phyloP scores from a whole-genome alignment of 805 yeast genomes.

The Candida ficus region DNA sequence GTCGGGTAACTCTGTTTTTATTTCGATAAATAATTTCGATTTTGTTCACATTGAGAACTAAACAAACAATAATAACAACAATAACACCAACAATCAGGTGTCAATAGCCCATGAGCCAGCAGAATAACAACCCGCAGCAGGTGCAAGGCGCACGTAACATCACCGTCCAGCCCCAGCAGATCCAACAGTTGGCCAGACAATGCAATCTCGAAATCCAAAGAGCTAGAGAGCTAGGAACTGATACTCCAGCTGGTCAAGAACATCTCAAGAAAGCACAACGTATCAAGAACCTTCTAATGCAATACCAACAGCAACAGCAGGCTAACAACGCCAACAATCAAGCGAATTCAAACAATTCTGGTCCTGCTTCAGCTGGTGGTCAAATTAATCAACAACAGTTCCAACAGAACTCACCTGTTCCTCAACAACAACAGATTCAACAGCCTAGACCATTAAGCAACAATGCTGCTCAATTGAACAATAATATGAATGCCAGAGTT shows the following conservation, averaged over 20 bases:
- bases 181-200: conserved; percentile 52
- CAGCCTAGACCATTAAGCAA: conserved; percentile 17
- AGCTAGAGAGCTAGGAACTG: conserved; percentile 58
- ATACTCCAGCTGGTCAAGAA: conserved; percentile 56
- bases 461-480: conserved; percentile 1
- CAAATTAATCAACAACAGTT: conserved; percentile 4
- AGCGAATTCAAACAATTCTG: too few relatives aligned
- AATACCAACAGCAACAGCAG: conserved; percentile 45
- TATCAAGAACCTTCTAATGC: conserved; percentile 54
- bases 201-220: conserved; percentile 53
- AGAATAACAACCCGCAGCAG: neutral
- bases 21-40: too few relatives aligned
- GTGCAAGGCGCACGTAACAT: conserved; percentile 3
- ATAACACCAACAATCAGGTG: neutral
- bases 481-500: conserved; percentile 4
- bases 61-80: neutral
- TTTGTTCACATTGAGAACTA: conserved; percentile 5
- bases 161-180: conserved; percentile 20
- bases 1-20: too few relatives aligned
- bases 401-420: conserved; percentile 7
- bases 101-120: conserved; percentile 5
- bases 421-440: conserved; percentile 33
- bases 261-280: conserved; percentile 59
- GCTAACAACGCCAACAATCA: conserved; percentile 28
- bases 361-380: too few relatives aligned